phyloP scores from a whole-genome alignment of 306 rosid species.

The Castanea mollissima region DNA sequence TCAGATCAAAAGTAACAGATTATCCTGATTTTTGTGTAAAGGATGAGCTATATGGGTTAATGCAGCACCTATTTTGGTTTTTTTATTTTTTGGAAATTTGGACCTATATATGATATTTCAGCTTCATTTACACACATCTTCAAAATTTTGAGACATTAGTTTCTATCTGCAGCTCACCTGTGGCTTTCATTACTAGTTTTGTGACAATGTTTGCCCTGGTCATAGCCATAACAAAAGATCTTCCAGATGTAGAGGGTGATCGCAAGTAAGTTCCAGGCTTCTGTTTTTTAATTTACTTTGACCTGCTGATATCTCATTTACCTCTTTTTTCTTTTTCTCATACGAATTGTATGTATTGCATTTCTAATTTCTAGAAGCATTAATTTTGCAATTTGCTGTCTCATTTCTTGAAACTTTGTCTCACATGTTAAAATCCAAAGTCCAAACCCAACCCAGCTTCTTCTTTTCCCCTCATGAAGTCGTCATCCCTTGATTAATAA shows the following conservation, averaged over 20 bases:
- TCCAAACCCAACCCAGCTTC: neutral
- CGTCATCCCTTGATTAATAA: neutral
- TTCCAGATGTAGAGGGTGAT: constrained; percentile 97
- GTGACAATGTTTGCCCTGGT: constrained; percentile 94
- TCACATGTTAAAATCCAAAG: neutral
- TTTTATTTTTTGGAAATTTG: neutral
- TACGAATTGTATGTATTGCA: neutral
- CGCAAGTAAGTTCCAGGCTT: constrained; percentile 62
- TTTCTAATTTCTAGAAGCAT: neutral
- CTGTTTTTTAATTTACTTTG: constrained; percentile 18
- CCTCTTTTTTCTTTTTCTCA: neutral
- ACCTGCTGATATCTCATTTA: constrained; percentile 8
- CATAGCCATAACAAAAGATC: constrained; percentile 97
- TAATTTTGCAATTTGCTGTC: neutral
- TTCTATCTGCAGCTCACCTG: constrained; percentile 77
- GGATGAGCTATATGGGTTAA: neutral
- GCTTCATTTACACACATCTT: neutral
- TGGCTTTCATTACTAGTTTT: constrained; percentile 82
- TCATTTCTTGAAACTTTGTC: neutral
- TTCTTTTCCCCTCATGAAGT: neutral
- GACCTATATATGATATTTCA: constrained; percentile 8
- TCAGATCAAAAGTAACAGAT: neutral
- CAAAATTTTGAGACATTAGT: constrained; percentile 19
- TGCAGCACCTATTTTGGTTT: neutral
- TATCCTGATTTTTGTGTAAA: neutral